Percentiles rank a stretch among this genome's conserved stretches.
Evolutionary conservation across 2,329 filamentous ascomycete species (phyloP).

Genomic region (Botrytis cinerea): DNA sequence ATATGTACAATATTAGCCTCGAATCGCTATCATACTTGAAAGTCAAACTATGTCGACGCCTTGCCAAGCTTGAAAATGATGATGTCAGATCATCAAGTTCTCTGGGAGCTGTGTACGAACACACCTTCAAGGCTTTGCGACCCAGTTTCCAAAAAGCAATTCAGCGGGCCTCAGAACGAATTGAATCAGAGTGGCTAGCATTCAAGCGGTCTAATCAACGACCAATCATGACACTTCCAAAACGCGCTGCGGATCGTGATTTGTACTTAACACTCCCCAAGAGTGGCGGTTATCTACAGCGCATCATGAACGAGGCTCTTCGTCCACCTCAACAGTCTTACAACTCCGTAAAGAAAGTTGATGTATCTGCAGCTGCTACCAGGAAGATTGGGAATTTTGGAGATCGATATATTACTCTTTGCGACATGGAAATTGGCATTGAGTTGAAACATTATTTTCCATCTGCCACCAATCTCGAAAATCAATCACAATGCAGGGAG

Average conservation of each 20-base stretch:
- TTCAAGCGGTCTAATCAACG: conserved; percentile 46
- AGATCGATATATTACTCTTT: conserved; percentile 34
- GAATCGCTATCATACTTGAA: conserved; percentile 48
- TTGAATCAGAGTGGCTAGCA: conserved; percentile 42
- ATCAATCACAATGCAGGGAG: conserved; percentile 35
- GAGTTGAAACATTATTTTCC: conserved; percentile 18
- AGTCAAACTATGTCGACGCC: conserved; percentile 57
- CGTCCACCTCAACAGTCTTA: not conserved
- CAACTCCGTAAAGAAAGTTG: not conserved
- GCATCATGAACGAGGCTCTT: conserved; percentile 13
- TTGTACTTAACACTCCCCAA: conserved; percentile 46
- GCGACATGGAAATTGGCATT: conserved; percentile 31
- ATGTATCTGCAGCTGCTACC: conserved; percentile 18
- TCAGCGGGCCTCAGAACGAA: not conserved
- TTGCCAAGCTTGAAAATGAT: conserved; percentile 58
- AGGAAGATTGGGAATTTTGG: conserved; percentile 28
- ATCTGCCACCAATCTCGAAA: conserved; percentile 1
- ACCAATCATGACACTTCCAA: conserved; percentile 47
- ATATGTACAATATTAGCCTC: conserved; percentile 32
- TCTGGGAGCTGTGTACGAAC: conserved; percentile 32
- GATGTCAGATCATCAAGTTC: conserved; percentile 27
- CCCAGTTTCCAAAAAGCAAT: conserved; percentile 40
- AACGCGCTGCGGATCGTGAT: conserved; percentile 41
- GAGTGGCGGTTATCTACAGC: conserved; percentile 44
- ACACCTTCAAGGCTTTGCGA: conserved; percentile 38